These are phyloP conservation scores for Phylloporus arenicola DNA, from an alignment of 768 basidiomycete species.

Conservation along the genomic window DNA sequence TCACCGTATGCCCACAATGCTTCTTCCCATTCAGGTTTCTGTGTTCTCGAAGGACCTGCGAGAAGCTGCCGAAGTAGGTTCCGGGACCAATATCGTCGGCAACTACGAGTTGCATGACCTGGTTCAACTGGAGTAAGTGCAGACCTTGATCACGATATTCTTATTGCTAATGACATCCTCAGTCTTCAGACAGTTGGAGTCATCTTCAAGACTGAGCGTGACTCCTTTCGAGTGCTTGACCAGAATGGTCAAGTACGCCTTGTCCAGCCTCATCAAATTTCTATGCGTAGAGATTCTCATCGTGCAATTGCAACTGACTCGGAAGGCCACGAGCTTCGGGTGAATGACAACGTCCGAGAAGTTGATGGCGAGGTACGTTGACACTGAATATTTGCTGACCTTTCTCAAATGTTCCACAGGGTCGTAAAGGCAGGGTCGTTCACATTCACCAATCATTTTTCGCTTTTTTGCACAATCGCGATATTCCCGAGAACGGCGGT, in stretches of 20 bases:
- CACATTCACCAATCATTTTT: conserved; percentile 94
- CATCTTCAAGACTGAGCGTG: conserved; percentile 95
- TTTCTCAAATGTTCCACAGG: conserved; percentile 34
- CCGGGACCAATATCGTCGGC: conserved; percentile 81
- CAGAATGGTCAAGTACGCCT: conserved; percentile 87
- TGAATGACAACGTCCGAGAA: conserved; percentile 92
- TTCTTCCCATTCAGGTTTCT: conserved; percentile 56
- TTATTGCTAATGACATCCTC: conserved; percentile 11
- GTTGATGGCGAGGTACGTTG: conserved; percentile 72
- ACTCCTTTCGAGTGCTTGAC: conserved; percentile 92
- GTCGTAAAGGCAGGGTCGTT: conserved; percentile 82
- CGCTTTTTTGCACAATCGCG: conserved; percentile 92
- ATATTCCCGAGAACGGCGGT: conserved; percentile 85
- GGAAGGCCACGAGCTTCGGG: conserved; percentile 79
- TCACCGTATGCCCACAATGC: conserved; percentile 3
- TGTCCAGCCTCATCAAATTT: conserved; percentile 92
- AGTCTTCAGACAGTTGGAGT: conserved; percentile 94
- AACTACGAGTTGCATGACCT: conserved; percentile 95
- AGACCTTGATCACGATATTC: neutral
- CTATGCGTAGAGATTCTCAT: conserved; percentile 78
- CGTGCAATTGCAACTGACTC: conserved; percentile 86
- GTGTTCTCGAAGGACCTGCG: conserved; percentile 97
- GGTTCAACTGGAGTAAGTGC: conserved; percentile 88
- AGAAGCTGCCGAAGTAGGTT: conserved; percentile 96
- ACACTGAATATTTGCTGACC: neutral